phyloP scores from a whole-genome alignment of 1,284 basidiomycete genomes.

The Leccinum pachyderme region DNA sequence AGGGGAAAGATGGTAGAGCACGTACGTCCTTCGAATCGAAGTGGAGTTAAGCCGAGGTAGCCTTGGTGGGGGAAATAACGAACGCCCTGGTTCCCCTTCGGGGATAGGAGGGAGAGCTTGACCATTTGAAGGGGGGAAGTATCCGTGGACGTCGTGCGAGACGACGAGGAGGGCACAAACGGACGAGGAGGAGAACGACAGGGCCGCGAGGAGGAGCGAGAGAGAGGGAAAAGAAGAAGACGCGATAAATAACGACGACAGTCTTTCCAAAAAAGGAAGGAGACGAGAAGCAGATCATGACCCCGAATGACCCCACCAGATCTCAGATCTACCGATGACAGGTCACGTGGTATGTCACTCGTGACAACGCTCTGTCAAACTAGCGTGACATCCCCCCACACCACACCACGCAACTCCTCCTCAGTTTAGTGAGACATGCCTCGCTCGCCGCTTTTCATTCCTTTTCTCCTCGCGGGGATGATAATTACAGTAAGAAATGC shows the following conservation, averaged over 20 bases:
- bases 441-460: constrained; percentile 44
- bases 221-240: constrained; percentile 32
- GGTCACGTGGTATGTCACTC: constrained; percentile 25
- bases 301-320: constrained; percentile 23
- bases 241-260: constrained; percentile 35
- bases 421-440: constrained; percentile 40
- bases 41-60: constrained; percentile 75
- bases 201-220: constrained; percentile 14
- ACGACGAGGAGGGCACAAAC: constrained; percentile 27
- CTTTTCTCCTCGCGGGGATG: constrained; percentile 70
- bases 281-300: constrained; percentile 35
- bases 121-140: constrained; percentile 44
- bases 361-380: constrained; percentile 10
- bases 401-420: neutral
- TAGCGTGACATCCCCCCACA: constrained; percentile 10
- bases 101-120: constrained; percentile 57
- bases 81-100: constrained; percentile 64
- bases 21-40: constrained; percentile 74
- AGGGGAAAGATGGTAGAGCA: constrained; percentile 20
- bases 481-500: constrained; percentile 60
- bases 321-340: constrained; percentile 26
- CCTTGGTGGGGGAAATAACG: constrained; percentile 75
- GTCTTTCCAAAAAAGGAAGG: constrained; percentile 30
- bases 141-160: constrained; percentile 25
- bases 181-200: constrained; percentile 27